Evolutionary conservation across 176 grass and related monocot genomes (phyloP), one percentile per base, ranked within the genome.

Genomic region (Phyllostachys edulis): DNA sequence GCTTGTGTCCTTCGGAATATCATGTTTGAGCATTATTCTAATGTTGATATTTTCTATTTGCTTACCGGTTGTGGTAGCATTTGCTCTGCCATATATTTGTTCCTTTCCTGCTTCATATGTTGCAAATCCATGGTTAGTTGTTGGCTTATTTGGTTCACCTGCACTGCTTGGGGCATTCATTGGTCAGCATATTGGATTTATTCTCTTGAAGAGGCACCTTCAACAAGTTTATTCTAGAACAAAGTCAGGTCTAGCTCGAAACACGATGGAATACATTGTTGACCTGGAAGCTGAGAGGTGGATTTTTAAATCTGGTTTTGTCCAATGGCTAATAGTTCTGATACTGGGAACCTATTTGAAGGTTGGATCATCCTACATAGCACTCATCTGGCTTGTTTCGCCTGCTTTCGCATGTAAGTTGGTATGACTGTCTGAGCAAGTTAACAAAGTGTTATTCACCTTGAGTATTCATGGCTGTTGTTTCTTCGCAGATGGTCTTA

Each of bases 321-420:
- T 95, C 46, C 85, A 92, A 59, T 98, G 96, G 96, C 82, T 98
- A 21, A 20, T 94, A 69, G 80, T 95, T 89, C 90, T 98, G 51
- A 92, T 90, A 84, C 71, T 94, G 17, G 93, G 93, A 76, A 98
- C 92, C 67, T 92, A 86, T 84, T 95, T 82, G 77, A 98, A 93
- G 73, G 83, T 85, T 49, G 96, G 96, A 50, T 85, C 82, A 21
- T 92, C 93, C 18, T 98, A 89, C 76, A 57, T 98, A 78, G 91
- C 96, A 47, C 91, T 98, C 80, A 74, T 98, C 79, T 98, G 93
- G 96, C 89, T 98, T 81, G 91, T 93, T 92, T 90, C 83, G 1
- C 96, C 96, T 79, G 91, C 96, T 75, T 94, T 98, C 87, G 87
- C 96, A 66, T 98, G 96, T 98, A 93, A 96, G 93, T 92, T 85